These are phyloP conservation scores for Eimeria tenella DNA, from an alignment of 169 alveolate genomes.

Conservation along the genomic window DNA sequence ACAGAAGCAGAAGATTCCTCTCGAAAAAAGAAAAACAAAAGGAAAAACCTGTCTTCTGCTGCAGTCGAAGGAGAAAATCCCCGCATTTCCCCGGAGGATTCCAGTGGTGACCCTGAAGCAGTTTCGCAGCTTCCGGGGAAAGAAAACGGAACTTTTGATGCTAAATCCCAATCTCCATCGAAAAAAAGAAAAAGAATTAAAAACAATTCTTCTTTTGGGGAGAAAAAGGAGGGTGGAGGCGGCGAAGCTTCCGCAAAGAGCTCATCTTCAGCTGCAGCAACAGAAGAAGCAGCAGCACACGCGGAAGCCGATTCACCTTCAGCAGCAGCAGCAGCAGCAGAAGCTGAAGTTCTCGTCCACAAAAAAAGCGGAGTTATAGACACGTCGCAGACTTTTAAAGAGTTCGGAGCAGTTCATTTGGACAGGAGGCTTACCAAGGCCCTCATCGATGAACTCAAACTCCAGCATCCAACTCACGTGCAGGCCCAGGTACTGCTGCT, in stretches of 20 bases:
- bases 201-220: background rate
- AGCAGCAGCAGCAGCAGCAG: constrained; percentile 8
- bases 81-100: too few species aligned
- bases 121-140: too few species aligned
- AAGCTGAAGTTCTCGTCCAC: background rate
- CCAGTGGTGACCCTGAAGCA: too few species aligned
- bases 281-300: constrained; percentile 25
- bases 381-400: constrained; percentile 55
- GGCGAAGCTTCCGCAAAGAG: background rate
- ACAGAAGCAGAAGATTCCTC: too few species aligned
- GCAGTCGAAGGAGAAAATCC: too few species aligned
- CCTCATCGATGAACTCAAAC: constrained; percentile 33
- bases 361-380: constrained; percentile 58
- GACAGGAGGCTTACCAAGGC: constrained; percentile 78
- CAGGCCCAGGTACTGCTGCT: constrained; percentile 71
- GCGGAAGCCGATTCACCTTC: background rate
- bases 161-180: background rate
- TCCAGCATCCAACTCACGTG: constrained; percentile 77
- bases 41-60: too few species aligned
- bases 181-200: background rate
- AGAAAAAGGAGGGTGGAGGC: background rate
- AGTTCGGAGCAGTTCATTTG: constrained; percentile 61
- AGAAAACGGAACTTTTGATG: too few species aligned
- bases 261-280: constrained; percentile 35
- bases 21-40: too few species aligned